These are phyloP conservation scores for Verticillium zaregamsianum DNA, from an alignment of 2,329 filamentous ascomycete species.

Conservation along the genomic window DNA sequence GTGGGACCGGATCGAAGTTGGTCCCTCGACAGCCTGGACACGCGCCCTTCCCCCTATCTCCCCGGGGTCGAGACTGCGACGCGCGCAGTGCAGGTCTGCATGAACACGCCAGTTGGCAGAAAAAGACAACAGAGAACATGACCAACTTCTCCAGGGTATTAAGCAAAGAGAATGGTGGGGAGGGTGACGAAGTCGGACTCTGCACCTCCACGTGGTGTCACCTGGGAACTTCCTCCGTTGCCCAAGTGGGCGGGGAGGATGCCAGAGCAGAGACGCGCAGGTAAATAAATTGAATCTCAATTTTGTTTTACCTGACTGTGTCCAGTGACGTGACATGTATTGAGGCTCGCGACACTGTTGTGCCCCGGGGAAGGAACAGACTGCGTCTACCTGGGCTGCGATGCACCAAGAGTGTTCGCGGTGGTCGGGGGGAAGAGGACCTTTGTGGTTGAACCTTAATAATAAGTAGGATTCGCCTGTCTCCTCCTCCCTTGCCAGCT, in stretches of 20 bases:
- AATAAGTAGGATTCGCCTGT: too few relatives aligned
- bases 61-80: not conserved
- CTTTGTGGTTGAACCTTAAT: too few relatives aligned
- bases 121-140: not conserved
- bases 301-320: too few relatives aligned
- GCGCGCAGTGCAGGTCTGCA: not conserved
- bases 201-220: slow-evolving; percentile 10
- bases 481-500: too few relatives aligned
- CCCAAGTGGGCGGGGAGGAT: not conserved
- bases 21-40: not conserved
- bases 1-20: not conserved
- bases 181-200: slow-evolving; percentile 9
- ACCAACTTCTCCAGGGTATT: not conserved
- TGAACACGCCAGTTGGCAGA: not conserved
- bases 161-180: not conserved
- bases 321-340: too few relatives aligned
- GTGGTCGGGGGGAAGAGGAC: too few relatives aligned
- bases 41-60: not conserved
- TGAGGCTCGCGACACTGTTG: too few relatives aligned
- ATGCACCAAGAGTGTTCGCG: too few relatives aligned
- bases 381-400: too few relatives aligned
- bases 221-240: slow-evolving; percentile 6
- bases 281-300: not conserved
- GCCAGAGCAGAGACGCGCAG: slow-evolving; percentile 7
- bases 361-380: too few relatives aligned